phyloP scores from a whole-genome alignment of 129 eudicot genomes.

The Kitagawia praeruptora region DNA sequence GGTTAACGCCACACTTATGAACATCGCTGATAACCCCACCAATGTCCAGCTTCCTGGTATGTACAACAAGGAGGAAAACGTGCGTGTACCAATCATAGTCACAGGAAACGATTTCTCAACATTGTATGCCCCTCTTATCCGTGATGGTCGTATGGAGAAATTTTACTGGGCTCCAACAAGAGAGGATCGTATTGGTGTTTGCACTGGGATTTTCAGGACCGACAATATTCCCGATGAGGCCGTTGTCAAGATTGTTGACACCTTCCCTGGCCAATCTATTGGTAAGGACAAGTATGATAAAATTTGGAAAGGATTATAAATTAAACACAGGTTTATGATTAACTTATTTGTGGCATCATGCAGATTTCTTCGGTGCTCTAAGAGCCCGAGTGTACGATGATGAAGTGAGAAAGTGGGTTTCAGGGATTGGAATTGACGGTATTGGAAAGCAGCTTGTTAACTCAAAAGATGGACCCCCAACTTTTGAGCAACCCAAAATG shows the following conservation, averaged over 20 bases:
- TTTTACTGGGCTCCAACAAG: slow-evolving; percentile 99
- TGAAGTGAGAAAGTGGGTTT: slow-evolving; percentile 69
- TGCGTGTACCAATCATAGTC: slow-evolving; percentile 83
- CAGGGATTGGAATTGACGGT: slow-evolving; percentile 37
- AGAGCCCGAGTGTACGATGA: slow-evolving; percentile 92
- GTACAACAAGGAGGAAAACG: slow-evolving; percentile 95
- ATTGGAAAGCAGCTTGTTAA: slow-evolving; percentile 86
- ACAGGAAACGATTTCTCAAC: slow-evolving; percentile 94
- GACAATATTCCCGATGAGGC: slow-evolving; percentile 45
- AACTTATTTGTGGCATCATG: background rate
- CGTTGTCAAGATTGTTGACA: slow-evolving; percentile 66
- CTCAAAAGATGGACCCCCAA: slow-evolving; percentile 82
- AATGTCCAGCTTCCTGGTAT: slow-evolving; percentile 94
- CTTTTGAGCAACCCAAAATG: slow-evolving; percentile 83
- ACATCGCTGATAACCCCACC: slow-evolving; percentile 96
- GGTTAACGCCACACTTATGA: slow-evolving; percentile 77
- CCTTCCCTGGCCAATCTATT: slow-evolving; percentile 30
- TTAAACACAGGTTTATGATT: background rate
- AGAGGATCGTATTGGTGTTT: slow-evolving; percentile 91
- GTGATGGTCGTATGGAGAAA: slow-evolving; percentile 66
- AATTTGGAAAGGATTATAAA: background rate
- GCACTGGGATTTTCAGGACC: slow-evolving; percentile 64
- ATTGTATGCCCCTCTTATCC: slow-evolving; percentile 9
- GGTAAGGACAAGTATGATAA: slow-evolving; percentile 29
- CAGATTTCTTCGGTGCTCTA: slow-evolving; percentile 96